phyloP scores from a whole-genome alignment of 1,284 basidiomycete species.

The Malassezia caprae region DNA sequence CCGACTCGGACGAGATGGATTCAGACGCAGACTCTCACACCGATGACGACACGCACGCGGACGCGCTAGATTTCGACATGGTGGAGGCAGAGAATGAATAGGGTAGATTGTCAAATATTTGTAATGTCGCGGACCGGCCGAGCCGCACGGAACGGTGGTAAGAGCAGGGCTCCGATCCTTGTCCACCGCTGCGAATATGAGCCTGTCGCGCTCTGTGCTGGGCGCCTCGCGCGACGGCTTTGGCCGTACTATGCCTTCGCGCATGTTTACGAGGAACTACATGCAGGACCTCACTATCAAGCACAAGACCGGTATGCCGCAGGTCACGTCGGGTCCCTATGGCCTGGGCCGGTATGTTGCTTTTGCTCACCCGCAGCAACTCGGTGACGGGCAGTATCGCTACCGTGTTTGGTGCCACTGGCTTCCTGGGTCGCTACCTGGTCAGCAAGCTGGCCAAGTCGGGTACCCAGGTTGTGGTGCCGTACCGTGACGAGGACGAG shows the following conservation, averaged over 20 bases:
- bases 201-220: conserved; percentile 11
- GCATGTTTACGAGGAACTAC: conserved; percentile 5
- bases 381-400: conserved; percentile 59
- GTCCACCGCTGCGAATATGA: conserved; percentile 1
- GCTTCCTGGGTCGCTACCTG: conserved; percentile 87
- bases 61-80: background rate
- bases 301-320: conserved; percentile 42
- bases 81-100: background rate
- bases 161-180: background rate
- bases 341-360: conserved; percentile 40
- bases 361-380: conserved; percentile 18
- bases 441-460: conserved; percentile 62
- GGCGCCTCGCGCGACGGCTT: conserved; percentile 7
- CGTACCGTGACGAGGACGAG: conserved; percentile 91
- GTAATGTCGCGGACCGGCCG: conserved; percentile 1
- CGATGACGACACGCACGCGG: background rate
- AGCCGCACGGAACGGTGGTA: background rate
- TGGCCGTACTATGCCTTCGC: conserved; percentile 1
- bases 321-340: conserved; percentile 41
- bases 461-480: conserved; percentile 87
- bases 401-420: conserved; percentile 93
- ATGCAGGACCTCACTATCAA: conserved; percentile 45
- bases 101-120: conserved; percentile 1
- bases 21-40: background rate
- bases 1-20: background rate